Evolutionary conservation across 345 rosid genomes (phyloP).

Genomic region (Microthlaspi erraticum): DNA sequence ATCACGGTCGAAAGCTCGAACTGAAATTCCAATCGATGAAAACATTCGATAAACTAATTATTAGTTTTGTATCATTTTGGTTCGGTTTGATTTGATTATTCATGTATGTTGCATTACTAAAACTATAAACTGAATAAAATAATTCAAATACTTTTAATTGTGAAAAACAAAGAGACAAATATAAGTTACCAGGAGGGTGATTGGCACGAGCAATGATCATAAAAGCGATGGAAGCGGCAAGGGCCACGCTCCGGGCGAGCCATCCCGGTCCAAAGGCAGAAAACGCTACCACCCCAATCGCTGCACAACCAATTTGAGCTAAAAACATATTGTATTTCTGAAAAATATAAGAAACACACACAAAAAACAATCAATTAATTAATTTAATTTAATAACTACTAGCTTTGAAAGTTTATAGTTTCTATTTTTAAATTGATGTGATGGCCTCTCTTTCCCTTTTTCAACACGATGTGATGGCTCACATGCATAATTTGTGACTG

Average conservation of each 20-base stretch:
- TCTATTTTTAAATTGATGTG: not conserved
- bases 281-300: conserved; percentile 84
- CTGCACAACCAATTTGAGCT: conserved; percentile 93
- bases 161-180: not conserved
- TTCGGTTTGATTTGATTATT: not conserved
- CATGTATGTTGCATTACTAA: not conserved
- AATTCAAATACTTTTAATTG: not conserved
- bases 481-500: not conserved
- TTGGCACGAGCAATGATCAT: conserved; percentile 70
- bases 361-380: not conserved
- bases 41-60: not conserved
- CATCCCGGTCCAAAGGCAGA: conserved; percentile 77
- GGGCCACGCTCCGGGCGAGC: conserved; percentile 80
- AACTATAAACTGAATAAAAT: not conserved
- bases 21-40: not conserved
- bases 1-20: not conserved
- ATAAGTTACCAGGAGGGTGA: conserved; percentile 82
- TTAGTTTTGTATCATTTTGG: not conserved
- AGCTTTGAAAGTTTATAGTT: not conserved
- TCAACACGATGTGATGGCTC: conserved; percentile 29
- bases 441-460: not conserved
- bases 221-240: conserved; percentile 84
- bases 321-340: conserved; percentile 95
- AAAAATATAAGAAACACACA: conserved; percentile 37
- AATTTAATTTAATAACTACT: not conserved